Base-by-base conservation (phyloP, 140 eudicot species). In the Ambrosia hybrid region DNA sequence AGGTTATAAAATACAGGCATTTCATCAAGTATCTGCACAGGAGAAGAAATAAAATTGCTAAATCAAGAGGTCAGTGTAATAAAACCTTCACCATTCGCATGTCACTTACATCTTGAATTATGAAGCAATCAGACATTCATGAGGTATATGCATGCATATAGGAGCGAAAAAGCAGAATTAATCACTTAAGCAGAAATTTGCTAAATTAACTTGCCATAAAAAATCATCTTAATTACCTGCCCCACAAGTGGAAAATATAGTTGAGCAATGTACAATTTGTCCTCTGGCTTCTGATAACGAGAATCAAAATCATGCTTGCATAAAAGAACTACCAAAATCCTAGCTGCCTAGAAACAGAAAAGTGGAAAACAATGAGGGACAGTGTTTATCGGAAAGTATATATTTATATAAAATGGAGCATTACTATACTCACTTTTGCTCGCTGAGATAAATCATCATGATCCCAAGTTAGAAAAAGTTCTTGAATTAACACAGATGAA, bases 1-100 rank as follows among this genome's bases (percentile, higher is more conserved):
- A 94, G 89, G 78, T 94, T 94, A 87, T 94, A 94, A 79, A 94
- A 94, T 59, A 94, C 97, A 0, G 99, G 99, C 99, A 94, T 94
- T 79, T 94, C 99, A 79, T 94, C 99, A 38, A 94, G 88, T 43
- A 94, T 91, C 99, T 94, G 92, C 83, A 87, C 5, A 60, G 62
- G 36, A 65, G 48, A 41, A 34, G 41, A 38, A 21, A 49, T 43
- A 71, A 3, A 53, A 41, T 13, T 56, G 3, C 48, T 57, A 49
- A 33, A 46, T 46, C 56, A 78, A 71, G 61, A 46, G 49, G 39
- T 46, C 57, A 1, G 45, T 6, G 3, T 9, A 48, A 69, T 38
- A 69, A 51, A 68, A 37, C 14, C 17, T 43, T 67, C 74, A 67
- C 60, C 39, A 2, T 9, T 56, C 45, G 13, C 41, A 51, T 64